Conservation (phyloP, 1,139 yeast species). For the Suhomyces wounanorum region DNA sequence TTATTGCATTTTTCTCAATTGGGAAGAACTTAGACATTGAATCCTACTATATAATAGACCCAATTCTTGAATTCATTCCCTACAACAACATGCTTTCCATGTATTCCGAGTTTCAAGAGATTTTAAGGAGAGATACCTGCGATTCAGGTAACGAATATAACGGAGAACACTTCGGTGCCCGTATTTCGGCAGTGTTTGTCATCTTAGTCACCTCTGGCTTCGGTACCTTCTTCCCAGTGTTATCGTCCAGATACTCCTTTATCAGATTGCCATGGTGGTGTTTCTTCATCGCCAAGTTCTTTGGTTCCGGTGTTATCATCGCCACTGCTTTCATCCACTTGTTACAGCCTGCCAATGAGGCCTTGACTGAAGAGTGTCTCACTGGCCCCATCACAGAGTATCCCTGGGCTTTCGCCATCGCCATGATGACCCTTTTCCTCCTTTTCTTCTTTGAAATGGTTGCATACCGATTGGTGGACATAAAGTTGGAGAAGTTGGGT, state of each 20-base stretch:
- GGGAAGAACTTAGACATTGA: neutral
- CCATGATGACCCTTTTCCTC: conserved; percentile 53
- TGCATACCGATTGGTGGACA: conserved; percentile 53
- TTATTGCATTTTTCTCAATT: neutral
- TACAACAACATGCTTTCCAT: conserved; percentile 1
- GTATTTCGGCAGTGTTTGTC: conserved; percentile 75
- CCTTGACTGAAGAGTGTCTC: conserved; percentile 52
- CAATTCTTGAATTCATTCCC: neutral
- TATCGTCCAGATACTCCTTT: conserved; percentile 56
- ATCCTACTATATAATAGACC: neutral
- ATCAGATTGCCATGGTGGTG: conserved; percentile 59
- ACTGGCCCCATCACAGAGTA: conserved; percentile 56
- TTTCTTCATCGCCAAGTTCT: conserved; percentile 73
- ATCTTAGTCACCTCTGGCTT: conserved; percentile 57
- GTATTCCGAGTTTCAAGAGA: conserved; percentile 1
- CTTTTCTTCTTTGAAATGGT: conserved; percentile 58
- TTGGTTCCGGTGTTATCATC: conserved; percentile 90
- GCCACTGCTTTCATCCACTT: conserved; percentile 89
- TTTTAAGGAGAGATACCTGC: conserved; percentile 36
- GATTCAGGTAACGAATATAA: conserved; percentile 39
- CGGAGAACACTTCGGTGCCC: conserved; percentile 54
- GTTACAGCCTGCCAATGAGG: conserved; percentile 73
- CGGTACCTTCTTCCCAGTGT: conserved; percentile 61
- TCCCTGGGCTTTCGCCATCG: conserved; percentile 68
- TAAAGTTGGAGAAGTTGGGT: conserved; percentile 27